Conservation (phyloP, 140 eudicot species). For the Eryngium alpinum region DNA sequence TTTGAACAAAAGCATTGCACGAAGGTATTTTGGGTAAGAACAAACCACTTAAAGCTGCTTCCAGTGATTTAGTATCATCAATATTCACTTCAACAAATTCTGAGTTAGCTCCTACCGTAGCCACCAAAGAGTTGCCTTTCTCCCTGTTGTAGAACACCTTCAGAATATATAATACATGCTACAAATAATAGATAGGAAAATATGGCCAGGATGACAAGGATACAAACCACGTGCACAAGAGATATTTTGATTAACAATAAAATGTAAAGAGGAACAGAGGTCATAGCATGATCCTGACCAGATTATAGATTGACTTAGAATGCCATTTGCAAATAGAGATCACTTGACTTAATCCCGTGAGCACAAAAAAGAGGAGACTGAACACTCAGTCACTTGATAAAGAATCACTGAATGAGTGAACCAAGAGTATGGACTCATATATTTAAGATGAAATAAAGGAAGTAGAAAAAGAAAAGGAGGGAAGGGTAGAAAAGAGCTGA, state of each 20-base stretch:
- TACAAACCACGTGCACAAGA: too few species aligned
- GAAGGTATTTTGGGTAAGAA: slow-evolving; percentile 42
- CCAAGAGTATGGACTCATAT: too few species aligned
- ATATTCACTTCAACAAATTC: slow-evolving; percentile 65
- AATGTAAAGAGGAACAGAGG: too few species aligned
- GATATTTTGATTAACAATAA: too few species aligned
- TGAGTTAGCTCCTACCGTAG: slow-evolving; percentile 57
- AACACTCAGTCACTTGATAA: too few species aligned
- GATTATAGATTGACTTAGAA: too few species aligned
- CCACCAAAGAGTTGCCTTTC: slow-evolving; percentile 72
- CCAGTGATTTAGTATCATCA: slow-evolving; percentile 47
- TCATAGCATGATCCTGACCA: too few species aligned
- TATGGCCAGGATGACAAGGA: not conserved
- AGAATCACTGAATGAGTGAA: too few species aligned
- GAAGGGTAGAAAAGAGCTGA: not conserved
- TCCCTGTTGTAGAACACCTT: slow-evolving; percentile 45
- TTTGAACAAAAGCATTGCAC: slow-evolving; percentile 31
- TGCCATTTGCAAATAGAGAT: too few species aligned
- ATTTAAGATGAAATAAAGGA: not conserved
- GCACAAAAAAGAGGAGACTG: too few species aligned
- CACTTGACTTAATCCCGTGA: too few species aligned
- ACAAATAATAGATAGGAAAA: not conserved
- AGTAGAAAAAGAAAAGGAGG: not conserved
- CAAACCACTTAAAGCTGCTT: slow-evolving; percentile 47
- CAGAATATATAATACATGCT: not conserved